A percentile compares a stretch with the other conserved stretches of the same genome.
Conservation (phyloP, 2,329 filamentous ascomycete species). For the Aspergillus sclerotialis region DNA sequence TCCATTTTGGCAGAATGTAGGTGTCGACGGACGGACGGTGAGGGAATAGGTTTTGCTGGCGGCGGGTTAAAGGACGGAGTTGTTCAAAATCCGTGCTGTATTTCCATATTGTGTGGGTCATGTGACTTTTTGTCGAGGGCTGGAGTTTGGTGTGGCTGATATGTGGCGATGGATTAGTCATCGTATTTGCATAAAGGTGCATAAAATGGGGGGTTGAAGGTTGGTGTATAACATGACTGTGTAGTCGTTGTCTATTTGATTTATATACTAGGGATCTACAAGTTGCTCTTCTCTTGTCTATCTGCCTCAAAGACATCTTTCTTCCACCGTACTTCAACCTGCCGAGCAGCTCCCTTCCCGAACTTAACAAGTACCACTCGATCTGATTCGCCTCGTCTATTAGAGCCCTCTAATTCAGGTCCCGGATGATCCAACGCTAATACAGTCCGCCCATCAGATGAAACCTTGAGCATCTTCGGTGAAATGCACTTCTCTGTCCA, state of each 20-base stretch:
- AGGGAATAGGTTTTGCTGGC: conserved; percentile 18
- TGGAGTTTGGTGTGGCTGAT: conserved; percentile 11
- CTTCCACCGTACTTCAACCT: conserved; percentile 46
- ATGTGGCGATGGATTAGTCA: neutral
- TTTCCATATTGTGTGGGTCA: conserved; percentile 35
- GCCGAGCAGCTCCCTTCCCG: conserved; percentile 48
- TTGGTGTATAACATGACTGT: neutral
- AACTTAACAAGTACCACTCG: conserved; percentile 53
- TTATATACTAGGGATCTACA: too few species aligned
- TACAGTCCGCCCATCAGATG: conserved; percentile 44
- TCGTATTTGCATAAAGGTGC: too few species aligned
- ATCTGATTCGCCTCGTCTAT: conserved; percentile 45
- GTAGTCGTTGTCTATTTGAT: neutral
- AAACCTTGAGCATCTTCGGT: conserved; percentile 32
- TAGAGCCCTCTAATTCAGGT: conserved; percentile 45
- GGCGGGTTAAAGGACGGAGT: conserved; percentile 25
- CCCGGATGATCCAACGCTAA: conserved; percentile 50
- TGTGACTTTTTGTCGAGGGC: conserved; percentile 35
- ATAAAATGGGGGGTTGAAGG: too few species aligned
- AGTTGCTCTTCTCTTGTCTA: conserved; percentile 22
- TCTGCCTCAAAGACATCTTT: conserved; percentile 41
- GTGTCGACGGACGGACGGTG: conserved; percentile 32
- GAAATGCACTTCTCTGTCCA: conserved; percentile 44
- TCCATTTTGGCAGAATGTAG: conserved; percentile 67
- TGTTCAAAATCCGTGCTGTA: conserved; percentile 22